Evolutionary conservation across 2,329 filamentous ascomycete species (phyloP).

Genomic region (Epichloe gansuensis): DNA sequence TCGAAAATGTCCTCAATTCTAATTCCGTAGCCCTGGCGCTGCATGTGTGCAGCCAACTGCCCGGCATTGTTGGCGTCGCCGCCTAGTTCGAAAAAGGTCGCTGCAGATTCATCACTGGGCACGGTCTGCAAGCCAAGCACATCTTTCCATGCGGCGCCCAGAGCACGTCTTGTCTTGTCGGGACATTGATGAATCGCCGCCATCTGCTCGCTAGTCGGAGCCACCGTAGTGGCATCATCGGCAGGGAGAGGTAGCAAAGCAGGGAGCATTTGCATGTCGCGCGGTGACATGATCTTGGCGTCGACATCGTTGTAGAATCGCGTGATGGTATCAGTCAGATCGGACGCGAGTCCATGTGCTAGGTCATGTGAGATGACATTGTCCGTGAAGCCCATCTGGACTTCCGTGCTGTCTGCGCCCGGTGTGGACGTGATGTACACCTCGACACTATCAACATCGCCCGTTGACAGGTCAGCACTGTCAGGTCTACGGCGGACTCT

Average conservation of each 20-base stretch:
- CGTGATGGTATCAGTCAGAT: neutral
- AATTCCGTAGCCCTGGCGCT: neutral
- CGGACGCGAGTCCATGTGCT: neutral
- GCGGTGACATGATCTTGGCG: neutral
- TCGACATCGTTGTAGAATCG: neutral
- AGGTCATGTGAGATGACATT: neutral
- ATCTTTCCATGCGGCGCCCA: neutral
- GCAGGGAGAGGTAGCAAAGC: neutral
- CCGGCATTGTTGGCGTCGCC: conserved; percentile 2
- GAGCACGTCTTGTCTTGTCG: neutral
- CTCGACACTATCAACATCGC: conserved; percentile 2
- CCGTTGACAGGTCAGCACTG: conserved; percentile 2
- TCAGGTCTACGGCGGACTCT: neutral
- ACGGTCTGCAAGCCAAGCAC: neutral
- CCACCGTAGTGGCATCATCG: neutral
- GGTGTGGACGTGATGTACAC: conserved; percentile 4
- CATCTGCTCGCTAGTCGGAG: neutral
- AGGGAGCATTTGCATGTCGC: neutral
- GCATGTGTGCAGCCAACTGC: conserved; percentile 1
- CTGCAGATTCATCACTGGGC: neutral
- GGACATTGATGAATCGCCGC: neutral
- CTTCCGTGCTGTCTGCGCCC: neutral
- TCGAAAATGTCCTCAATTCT: conserved; percentile 2
- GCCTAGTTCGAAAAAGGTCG: neutral
- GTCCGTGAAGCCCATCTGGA: conserved; percentile 1